A percentile compares a stretch with the other conserved stretches of the same genome.
These are phyloP conservation scores for Cryptococcus depauperatus DNA, from an alignment of 1,284 basidiomycete species.

Conservation along the genomic window DNA sequence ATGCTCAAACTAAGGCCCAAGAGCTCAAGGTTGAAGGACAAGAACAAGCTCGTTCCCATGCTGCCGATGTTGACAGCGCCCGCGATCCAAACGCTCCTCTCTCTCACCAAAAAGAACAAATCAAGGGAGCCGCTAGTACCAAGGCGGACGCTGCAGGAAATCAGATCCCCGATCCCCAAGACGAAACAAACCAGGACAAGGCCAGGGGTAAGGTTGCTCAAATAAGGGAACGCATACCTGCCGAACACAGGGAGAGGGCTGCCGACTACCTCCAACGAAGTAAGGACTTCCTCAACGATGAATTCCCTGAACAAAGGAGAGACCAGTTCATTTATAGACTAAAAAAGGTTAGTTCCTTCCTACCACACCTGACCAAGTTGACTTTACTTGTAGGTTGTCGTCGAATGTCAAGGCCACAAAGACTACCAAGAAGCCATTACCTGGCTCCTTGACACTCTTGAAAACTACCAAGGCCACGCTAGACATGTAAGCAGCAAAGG, in stretches of 20 bases:
- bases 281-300: slow-evolving; percentile 55
- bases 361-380: neutral
- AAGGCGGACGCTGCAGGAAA: slow-evolving; percentile 8
- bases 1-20: slow-evolving; percentile 27
- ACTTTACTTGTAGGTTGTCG: slow-evolving; percentile 21
- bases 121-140: slow-evolving; percentile 38
- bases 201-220: slow-evolving; percentile 44
- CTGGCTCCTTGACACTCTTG: slow-evolving; percentile 65
- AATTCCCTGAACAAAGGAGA: slow-evolving; percentile 77
- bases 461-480: slow-evolving; percentile 68
- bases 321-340: slow-evolving; percentile 49
- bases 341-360: slow-evolving; percentile 51
- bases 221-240: slow-evolving; percentile 49
- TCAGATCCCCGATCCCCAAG: slow-evolving; percentile 43
- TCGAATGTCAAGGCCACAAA: slow-evolving; percentile 82
- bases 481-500: slow-evolving; percentile 46
- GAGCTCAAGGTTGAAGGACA: slow-evolving; percentile 34
- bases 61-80: slow-evolving; percentile 46
- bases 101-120: slow-evolving; percentile 37
- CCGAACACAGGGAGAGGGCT: slow-evolving; percentile 32
- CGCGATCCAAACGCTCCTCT: slow-evolving; percentile 45
- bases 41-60: slow-evolving; percentile 46
- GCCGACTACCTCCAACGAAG: slow-evolving; percentile 46
- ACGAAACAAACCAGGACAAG: slow-evolving; percentile 55
- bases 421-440: slow-evolving; percentile 77